Evolutionary conservation across 2,329 filamentous ascomycete species (phyloP).

Genomic region (Emergomyces pasteurianus): DNA sequence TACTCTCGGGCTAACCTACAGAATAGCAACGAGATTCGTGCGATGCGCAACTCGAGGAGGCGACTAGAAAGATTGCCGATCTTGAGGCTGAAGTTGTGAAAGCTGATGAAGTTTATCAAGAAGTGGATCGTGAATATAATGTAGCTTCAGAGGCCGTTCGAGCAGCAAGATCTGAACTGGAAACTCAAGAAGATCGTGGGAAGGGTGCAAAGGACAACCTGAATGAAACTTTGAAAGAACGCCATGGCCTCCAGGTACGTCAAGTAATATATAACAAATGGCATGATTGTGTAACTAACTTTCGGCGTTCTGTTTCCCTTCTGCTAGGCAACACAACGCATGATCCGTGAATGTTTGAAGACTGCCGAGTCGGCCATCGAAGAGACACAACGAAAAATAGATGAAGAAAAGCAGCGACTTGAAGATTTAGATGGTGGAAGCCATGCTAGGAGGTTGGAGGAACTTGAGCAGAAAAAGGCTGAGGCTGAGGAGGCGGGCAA

Average conservation of each 20-base stretch:
- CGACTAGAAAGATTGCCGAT: constrained; percentile 39
- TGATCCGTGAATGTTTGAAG: constrained; percentile 49
- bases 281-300: not conserved
- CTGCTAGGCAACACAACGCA: constrained; percentile 50
- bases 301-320: constrained; percentile 7
- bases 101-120: constrained; percentile 38
- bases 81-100: constrained; percentile 31
- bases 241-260: constrained; percentile 41
- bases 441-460: constrained; percentile 48
- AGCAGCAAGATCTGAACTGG: constrained; percentile 32
- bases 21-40: constrained; percentile 25
- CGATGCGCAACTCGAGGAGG: constrained; percentile 21
- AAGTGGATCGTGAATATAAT: constrained; percentile 25
- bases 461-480: constrained; percentile 48
- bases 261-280: not conserved
- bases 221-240: constrained; percentile 41
- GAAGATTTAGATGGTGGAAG: constrained; percentile 58
- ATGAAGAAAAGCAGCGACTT: constrained; percentile 43
- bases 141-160: constrained; percentile 32
- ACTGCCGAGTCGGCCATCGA: constrained; percentile 35
- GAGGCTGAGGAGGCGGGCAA: constrained; percentile 35
- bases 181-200: constrained; percentile 37
- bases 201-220: constrained; percentile 39
- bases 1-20: constrained; percentile 6
- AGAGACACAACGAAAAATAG: constrained; percentile 35